These are phyloP conservation scores for Hevea brasiliensis DNA, from an alignment of 345 rosid species.

Conservation along the genomic window DNA sequence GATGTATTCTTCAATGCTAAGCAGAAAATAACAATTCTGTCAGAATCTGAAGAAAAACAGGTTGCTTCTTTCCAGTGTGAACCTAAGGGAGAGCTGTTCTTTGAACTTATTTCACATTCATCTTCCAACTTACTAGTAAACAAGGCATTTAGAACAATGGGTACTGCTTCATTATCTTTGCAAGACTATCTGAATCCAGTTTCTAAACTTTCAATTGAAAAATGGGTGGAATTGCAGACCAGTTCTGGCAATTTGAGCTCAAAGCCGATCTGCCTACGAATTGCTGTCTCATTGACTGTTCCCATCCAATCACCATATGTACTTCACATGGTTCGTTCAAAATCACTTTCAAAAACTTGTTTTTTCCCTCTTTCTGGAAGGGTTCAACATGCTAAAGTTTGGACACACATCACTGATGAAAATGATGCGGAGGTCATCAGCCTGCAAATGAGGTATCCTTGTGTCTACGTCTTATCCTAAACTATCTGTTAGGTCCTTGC, in stretches of 20 bases:
- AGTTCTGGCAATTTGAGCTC: slow-evolving; percentile 32
- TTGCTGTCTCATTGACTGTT: slow-evolving; percentile 68
- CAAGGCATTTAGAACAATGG: slow-evolving; percentile 50
- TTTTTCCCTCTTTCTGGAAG: slow-evolving; percentile 55
- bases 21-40: slow-evolving; percentile 50
- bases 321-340: slow-evolving; percentile 51
- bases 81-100: slow-evolving; percentile 67
- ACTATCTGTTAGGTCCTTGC: background rate
- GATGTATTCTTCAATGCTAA: slow-evolving; percentile 64
- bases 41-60: slow-evolving; percentile 63
- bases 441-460: slow-evolving; percentile 81
- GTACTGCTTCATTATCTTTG: slow-evolving; percentile 56
- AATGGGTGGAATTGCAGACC: slow-evolving; percentile 73
- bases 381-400: slow-evolving; percentile 43
- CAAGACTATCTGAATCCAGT: slow-evolving; percentile 60
- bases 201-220: slow-evolving; percentile 63
- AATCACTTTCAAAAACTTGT: slow-evolving; percentile 51
- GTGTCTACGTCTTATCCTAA: slow-evolving; percentile 14
- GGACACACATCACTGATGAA: slow-evolving; percentile 49
- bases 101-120: slow-evolving; percentile 63
- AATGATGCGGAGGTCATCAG: slow-evolving; percentile 61
- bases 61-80: slow-evolving; percentile 78
- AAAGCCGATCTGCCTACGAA: slow-evolving; percentile 55
- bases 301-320: slow-evolving; percentile 56
- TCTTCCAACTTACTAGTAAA: slow-evolving; percentile 44